Evolutionary conservation across 345 rosid genomes (phyloP).

Genomic region (Lenwebbia sp.): DNA sequence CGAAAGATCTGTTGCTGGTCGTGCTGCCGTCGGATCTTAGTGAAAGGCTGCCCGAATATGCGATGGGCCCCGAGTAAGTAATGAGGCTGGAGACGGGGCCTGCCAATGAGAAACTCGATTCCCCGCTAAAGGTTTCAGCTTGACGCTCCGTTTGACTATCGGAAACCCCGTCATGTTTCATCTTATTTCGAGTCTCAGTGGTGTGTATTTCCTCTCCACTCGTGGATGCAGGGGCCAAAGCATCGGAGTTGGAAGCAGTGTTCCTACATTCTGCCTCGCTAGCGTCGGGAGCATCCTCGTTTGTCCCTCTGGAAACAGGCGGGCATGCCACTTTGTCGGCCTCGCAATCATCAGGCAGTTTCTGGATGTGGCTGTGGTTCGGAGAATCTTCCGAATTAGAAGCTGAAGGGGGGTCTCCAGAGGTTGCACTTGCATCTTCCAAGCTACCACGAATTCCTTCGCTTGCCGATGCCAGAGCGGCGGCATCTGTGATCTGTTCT

Average conservation of each 20-base stretch:
- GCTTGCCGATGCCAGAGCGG: neutral
- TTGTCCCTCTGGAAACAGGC: neutral
- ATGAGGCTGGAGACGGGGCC: slow-evolving; percentile 47
- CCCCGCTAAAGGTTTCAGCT: slow-evolving; percentile 28
- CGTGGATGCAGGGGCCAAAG: slow-evolving; percentile 5
- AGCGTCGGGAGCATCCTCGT: neutral
- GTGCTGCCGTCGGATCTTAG: slow-evolving; percentile 89
- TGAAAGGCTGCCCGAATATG: slow-evolving; percentile 71
- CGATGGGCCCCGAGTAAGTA: slow-evolving; percentile 55
- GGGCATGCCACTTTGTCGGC: neutral
- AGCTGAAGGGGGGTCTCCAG: neutral
- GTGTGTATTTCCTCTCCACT: slow-evolving; percentile 1
- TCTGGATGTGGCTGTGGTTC: neutral
- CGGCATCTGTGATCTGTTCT: neutral
- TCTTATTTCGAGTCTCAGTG: slow-evolving; percentile 2
- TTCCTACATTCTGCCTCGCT: neutral
- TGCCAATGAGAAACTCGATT: slow-evolving; percentile 68
- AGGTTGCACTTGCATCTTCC: neutral
- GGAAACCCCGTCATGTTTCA: slow-evolving; percentile 9
- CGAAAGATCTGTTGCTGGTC: slow-evolving; percentile 83
- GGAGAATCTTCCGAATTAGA: slow-evolving; percentile 1
- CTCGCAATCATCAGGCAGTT: neutral
- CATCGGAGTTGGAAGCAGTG: slow-evolving; percentile 7
- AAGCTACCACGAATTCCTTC: neutral
- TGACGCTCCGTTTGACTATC: slow-evolving; percentile 10